Evolutionary conservation across 768 basidiomycete species (phyloP), one percentile per base, ranked within the genome.

Genomic region (Lentinula sp.): DNA sequence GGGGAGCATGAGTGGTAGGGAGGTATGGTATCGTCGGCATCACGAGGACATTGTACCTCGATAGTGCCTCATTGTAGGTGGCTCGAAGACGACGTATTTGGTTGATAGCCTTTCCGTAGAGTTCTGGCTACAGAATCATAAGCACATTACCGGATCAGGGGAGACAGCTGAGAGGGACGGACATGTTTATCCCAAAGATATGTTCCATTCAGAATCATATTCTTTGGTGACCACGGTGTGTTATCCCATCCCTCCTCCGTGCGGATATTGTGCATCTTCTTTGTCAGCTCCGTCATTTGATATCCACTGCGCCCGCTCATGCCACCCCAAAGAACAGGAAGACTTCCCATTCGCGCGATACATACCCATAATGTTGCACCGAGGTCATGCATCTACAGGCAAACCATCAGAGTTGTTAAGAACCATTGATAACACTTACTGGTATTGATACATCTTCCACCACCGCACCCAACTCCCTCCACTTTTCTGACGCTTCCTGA

Each of bases 11-110:
- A 8, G 45, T 51, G 31, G 23, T 54, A 21, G 59, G 46, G 39
- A 60, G 50, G 18, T 54, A 60, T 21, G 59, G 59, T n/a, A 39
- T 54, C 10, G 59, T 60, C 21, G 59, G 59, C 59, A 60, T 60
- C 6, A 60, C 52, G 18, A 60, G 59, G 4, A 60, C 23, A 16
- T 60, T 37, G 13, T 18, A 50, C 10, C 42, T 7, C 6, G 13
- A 18, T 18, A 60, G 50, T 8, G 59, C 59, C 15, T 51, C 50
- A 15, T 50, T 34, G 39, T 60, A 60, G 10, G 13, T 46, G 4
- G 18, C 28, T 23, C 59, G 51, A 15, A 60, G 34, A 42, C 18
- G 49, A 2, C 32, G 59, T 5, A 54, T 39, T 28, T 37, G 42
- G 39, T 60, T 60, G 9, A 21, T 40, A 8, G 59, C 59, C 23